Base-by-base conservation (phyloP, 495 filamentous ascomycete species). In the Saxophila tyrrhenica region DNA sequence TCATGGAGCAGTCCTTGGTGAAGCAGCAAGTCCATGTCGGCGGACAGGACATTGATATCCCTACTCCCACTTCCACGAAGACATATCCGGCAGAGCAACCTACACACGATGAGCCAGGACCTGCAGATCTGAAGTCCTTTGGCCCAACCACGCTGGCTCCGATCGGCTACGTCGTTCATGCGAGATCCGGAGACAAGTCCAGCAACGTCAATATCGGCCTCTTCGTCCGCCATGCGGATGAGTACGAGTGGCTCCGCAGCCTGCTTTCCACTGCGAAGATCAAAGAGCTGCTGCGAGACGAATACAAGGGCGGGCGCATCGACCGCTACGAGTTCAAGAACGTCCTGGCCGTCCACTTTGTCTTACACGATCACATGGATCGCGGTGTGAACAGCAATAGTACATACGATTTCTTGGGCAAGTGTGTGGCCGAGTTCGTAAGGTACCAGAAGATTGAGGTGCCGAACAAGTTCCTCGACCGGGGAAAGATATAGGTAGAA, bases 401-500 rank as follows among this genome's bases (percentile, higher is more conserved):
- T 15, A 74, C 68, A 0, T 68, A 75, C 35, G 77, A 81, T 51
- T 71, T 75, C 42, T 58, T 81, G 50, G 77, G 76, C 1, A 81
- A 81, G 65, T 77, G 77, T 51, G 72, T 79, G 22, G 76, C 73
- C 32, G 77, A 80, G 62, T 79, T 65, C 56, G 47, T 81, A 47
- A 64, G 78, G 35, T 65, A 67, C 32, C 65, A 65, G 41, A 62
- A 71, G 58, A 75, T 79, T n/a, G 73, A 75, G 62, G 53, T 81
- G 11, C 78, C 77, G 35, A 48, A 45, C 1, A 60, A 51, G 50
- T 71, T 72, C 57, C 51, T 69, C 16, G 60, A 58, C 20, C 49
- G 61, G 22, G 65, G 66, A 0, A 67, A 59, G 45, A 32, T 70
- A 13, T 68, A 32, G 41, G 3, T 48, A n/a, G 19, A n/a, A 44